Base-by-base conservation (phyloP, 169 alveolate species). In the Cryptosporidium meleagridis region DNA sequence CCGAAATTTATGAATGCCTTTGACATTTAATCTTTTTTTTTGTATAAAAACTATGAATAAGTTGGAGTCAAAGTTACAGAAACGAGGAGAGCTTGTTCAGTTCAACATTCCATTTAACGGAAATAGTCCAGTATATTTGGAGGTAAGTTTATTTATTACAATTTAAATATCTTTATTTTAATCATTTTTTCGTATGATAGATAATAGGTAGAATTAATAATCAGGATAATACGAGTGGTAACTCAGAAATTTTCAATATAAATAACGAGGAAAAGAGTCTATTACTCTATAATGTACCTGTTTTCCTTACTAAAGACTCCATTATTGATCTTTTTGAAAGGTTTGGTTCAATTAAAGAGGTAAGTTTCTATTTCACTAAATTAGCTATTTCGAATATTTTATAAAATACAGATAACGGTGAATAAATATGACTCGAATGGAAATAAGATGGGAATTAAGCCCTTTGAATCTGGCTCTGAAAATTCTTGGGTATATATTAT, bases 301-400 rank as follows among this genome's bases (percentile, higher is more conserved):
- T 6, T 10, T 48, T 16, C 6, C 51, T 80, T 44, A 80, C 55
- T 18, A 59, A 65, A 21, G 48, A 39, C 7, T 29, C n/a, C 4
- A 33, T 80, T 16, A 48, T 33, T 41, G 37, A 45, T 16, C 18
- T 80, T 10, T 80, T 80, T 80, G 70, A 41, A 23, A 39, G 18
- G 26, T 80, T 62, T 65, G 89, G 89, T 2, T 26, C 51, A 0
- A 80, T 80, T 80, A 65, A 80, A 51, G 75, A 80, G 69, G 89
- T 80, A 61, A 48, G 89, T 58, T 80, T 4, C 39, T 14, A 18
- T 10, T 9, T 80, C 45, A 26, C 7, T 26, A 23, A 23, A 59
- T 39, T 3, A 31, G 18, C 8, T 39, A 29, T 55, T 29, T 10
- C 18, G 6, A 31, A 65, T 37, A 6, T 29, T 31, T n/a, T 3